Evolutionary conservation across 805 yeast genomes (phyloP).

Genomic region (Sugiyamaella smithiae): DNA sequence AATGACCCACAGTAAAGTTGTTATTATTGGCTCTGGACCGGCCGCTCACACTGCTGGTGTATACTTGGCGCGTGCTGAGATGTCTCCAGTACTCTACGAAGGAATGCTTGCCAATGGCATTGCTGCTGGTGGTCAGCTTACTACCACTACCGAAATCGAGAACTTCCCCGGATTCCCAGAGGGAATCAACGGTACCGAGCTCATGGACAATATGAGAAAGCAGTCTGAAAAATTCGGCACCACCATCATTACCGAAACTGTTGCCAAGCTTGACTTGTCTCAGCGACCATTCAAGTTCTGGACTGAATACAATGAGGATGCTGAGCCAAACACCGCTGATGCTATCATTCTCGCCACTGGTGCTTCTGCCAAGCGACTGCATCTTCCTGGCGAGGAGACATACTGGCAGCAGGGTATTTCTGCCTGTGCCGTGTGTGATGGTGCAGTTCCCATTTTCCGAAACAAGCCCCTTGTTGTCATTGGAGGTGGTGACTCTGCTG

Average conservation of each 20-base stretch:
- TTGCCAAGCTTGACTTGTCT: constrained; percentile 86
- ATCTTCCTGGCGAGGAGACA: constrained; percentile 91
- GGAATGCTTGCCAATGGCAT: constrained; percentile 97
- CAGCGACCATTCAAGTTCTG: constrained; percentile 91
- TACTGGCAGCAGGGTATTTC: constrained; percentile 99
- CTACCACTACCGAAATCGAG: constrained; percentile 98
- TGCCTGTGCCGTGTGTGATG: constrained; percentile 99
- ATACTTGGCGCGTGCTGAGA: constrained; percentile 94
- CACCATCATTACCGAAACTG: constrained; percentile 90
- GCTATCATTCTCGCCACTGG: constrained; percentile 95
- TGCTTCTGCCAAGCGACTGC: constrained; percentile 94
- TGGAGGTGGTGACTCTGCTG: constrained; percentile 99
- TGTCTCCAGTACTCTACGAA: constrained; percentile 89
- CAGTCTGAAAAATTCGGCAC: constrained; percentile 91
- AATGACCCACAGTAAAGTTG: constrained; percentile 34
- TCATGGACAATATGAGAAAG: constrained; percentile 92
- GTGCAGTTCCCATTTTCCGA: constrained; percentile 98
- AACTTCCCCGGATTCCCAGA: constrained; percentile 99
- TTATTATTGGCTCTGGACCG: constrained; percentile 83
- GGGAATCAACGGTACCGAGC: constrained; percentile 79
- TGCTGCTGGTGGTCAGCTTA: constrained; percentile 98
- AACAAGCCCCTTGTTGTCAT: constrained; percentile 95
- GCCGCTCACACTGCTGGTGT: constrained; percentile 99
- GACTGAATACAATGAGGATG: constrained; percentile 94
- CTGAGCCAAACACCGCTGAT: constrained; percentile 87